phyloP scores from a whole-genome alignment of 2,329 filamentous ascomycete genomes.

The Aspergillus calidoustus region DNA sequence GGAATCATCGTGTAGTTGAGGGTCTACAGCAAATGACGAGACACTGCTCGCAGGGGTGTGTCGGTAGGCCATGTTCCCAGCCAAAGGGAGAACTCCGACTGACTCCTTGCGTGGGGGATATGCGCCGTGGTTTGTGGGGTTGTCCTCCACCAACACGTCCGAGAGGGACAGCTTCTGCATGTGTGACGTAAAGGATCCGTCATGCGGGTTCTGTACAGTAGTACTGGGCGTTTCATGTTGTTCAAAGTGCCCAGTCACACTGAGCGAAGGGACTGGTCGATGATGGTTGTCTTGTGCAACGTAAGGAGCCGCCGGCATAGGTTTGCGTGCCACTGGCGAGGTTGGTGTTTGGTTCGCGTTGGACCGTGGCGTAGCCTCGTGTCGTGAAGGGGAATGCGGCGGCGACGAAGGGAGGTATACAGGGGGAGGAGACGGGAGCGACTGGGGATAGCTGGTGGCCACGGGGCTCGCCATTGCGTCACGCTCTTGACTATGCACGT shows the following conservation, averaged over 20 bases:
- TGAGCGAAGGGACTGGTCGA: conserved; percentile 40
- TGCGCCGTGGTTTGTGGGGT: conserved; percentile 20
- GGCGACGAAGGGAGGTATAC: conserved; percentile 48
- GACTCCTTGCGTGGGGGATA: conserved; percentile 35
- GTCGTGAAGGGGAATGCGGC: conserved; percentile 30
- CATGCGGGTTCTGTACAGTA: conserved; percentile 32
- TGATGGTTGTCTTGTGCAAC: conserved; percentile 33
- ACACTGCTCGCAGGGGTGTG: conserved; percentile 41
- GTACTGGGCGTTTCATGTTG: conserved; percentile 35
- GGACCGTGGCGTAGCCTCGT: conserved; percentile 31
- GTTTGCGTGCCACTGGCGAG: conserved; percentile 33
- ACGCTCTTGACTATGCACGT: conserved; percentile 4
- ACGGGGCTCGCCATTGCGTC: conserved; percentile 35
- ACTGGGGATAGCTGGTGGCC: conserved; percentile 30
- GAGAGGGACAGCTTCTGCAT: conserved; percentile 33
- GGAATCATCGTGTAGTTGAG: conserved; percentile 30
- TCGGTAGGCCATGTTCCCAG: conserved; percentile 23
- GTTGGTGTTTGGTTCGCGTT: conserved; percentile 27
- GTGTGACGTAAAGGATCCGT: conserved; percentile 28
- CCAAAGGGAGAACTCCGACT: conserved; percentile 23
- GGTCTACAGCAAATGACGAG: conserved; percentile 41
- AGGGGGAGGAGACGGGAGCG: conserved; percentile 48
- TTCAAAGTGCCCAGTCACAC: conserved; percentile 34
- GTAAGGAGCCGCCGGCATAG: conserved; percentile 26
- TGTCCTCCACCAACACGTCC: conserved; percentile 32